Base-by-base conservation (phyloP, 192 early-diverging fungal genomes). In the Entophlyctis luteolus region DNA sequence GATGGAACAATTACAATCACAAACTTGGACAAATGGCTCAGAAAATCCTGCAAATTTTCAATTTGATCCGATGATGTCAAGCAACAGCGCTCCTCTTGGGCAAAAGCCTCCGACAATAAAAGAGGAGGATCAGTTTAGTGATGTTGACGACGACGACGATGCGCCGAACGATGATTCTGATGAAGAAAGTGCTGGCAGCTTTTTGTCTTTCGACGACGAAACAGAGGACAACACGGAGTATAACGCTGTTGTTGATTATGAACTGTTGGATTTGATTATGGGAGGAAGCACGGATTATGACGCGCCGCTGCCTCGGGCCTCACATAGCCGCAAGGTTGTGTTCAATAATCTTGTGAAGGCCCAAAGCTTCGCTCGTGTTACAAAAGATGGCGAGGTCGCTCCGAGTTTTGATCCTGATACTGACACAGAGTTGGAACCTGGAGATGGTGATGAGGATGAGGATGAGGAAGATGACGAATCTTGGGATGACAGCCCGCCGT, bases 211-310 rank as follows among this genome's bases (percentile, higher is more conserved):
- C 33, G 75, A 79, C 45, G 78, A 79, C 23, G 74, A 70, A 37
- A 68, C 70, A 0, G 65, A 70, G 29, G 57, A 62, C 55, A 77
- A 77, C 53, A 77, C 78, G 25, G 69, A 71, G 34, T 55, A 73
- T 29, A 79, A 79, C 35, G 75, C 78, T 5, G 58, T 77, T 49
- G 55, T 75, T 1, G 71, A 75, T 23, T 55, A 47, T 50, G 77
- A 71, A 5, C 23, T 75, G 32, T 34, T 67, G 22, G 68, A 65
- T 33, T 14, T 55, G 49, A 59, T 77, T 37, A 70, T 59, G 57
- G 68, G 68, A 25, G 68, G 68, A 4, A 63, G 60, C 18, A 63
- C 60, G 6, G 68, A 70, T 39, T 59, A 70, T 36, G 68, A 70
- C 48, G 68, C 68, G 6, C 55, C 46, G 1, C 3, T 70, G 42